Percentiles rank a stretch among this genome's conserved stretches.
phyloP scores from a whole-genome alignment of 2,329 filamentous ascomycete genomes.

The Sporothrix variecibatus region DNA sequence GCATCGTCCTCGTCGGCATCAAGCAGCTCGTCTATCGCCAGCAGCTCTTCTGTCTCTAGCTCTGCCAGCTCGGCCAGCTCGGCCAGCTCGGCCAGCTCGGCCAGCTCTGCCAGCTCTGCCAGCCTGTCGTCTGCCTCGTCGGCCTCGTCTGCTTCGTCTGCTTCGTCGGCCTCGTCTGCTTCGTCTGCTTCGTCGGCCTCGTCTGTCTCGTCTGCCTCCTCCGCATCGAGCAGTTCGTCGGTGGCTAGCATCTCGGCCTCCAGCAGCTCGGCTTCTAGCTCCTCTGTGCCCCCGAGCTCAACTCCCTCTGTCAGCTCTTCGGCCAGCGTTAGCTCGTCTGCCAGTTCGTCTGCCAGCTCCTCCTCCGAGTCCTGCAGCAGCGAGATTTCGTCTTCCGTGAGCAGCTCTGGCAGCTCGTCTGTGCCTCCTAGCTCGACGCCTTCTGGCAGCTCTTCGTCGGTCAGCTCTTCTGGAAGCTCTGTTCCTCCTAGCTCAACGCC shows the following conservation, averaged over 20 bases:
- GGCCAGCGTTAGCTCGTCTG: background rate
- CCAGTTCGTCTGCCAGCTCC: background rate
- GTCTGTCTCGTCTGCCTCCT: background rate
- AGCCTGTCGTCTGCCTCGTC: background rate
- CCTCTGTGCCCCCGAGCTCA: background rate
- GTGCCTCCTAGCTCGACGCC: background rate
- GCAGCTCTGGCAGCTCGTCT: background rate
- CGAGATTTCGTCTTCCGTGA: background rate
- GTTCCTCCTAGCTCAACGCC: background rate
- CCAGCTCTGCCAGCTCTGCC: too few species aligned
- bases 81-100: too few species aligned
- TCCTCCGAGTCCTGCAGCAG: background rate
- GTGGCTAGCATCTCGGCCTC: background rate
- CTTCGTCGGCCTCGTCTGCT: too few species aligned
- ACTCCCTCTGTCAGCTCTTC: background rate
- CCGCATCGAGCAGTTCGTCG: background rate
- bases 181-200: too few species aligned
- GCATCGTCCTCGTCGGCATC: background rate
- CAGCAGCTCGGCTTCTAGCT: background rate
- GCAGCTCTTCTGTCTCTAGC: background rate
- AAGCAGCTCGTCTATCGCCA: background rate
- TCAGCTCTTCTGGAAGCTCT: background rate
- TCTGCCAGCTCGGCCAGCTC: background rate
- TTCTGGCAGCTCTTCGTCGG: background rate
- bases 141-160: background rate